Base-by-base conservation (phyloP, 2,329 filamentous ascomycete genomes). In the Arthrobotrys sinensis region DNA sequence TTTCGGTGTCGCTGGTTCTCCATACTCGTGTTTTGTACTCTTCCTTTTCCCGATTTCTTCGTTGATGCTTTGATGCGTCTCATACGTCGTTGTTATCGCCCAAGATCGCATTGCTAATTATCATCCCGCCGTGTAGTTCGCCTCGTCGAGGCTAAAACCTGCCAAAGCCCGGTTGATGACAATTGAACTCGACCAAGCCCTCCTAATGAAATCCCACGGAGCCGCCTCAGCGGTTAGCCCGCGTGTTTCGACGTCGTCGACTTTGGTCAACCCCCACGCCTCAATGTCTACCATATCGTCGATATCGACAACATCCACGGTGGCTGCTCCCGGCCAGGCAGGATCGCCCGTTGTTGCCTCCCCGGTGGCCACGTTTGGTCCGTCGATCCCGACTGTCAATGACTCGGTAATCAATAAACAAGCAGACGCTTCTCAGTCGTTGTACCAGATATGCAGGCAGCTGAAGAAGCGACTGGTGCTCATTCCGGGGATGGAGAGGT, bases 381-480 rank as follows among this genome's bases (percentile, higher is more conserved):
- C 80, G 24, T 82, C 81, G 11, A 80, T 79, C 48, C 81, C 81
- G 12, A 79, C 78, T 38, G 79, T 67, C 43, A 81, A 80, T 65
- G 79, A 82, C 71, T 81, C 79, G 85, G 97, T 99, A 84, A 97
- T 99, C 87, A 99, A 99, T 86, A 93, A 95, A 85, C 92, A 93
- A 84, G 96, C 94, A 84, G 94, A 97, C 84, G 94, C 96, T 80
- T 93, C 93, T 70, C 89, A 91, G 76, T 97, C 94, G 10, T 89
- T 99, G 24, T 99, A 97, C 85, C 95, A 98, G 85, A 97, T 97
- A 84, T 98, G 96, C 84, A 89, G 97, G 81, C 90, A 91, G 67
- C 87, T 98, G 79, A 93, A 93, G 83, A 90, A 91, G 85, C 90
- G 96, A 80, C 87, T 99, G 79, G 88, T 90, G 70, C 91, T 92